Percentiles rank a stretch among this genome's conserved stretches.
These are phyloP conservation scores for Fragaria nilgerrensis DNA, from an alignment of 306 rosid species.

Conservation along the genomic window DNA sequence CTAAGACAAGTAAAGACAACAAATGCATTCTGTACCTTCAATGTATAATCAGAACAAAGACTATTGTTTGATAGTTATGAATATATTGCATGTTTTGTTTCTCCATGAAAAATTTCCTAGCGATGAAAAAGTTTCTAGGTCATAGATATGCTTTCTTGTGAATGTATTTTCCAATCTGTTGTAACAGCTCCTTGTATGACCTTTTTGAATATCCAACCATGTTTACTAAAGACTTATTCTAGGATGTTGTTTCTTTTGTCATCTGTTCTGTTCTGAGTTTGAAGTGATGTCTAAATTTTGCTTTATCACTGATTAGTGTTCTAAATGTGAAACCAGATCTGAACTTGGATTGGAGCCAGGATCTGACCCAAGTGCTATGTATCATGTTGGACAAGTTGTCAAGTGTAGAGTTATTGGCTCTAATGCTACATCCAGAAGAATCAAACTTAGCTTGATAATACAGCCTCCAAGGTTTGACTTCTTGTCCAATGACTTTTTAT, in stretches of 20 bases:
- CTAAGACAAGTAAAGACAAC: background rate
- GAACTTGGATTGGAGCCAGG: conserved; percentile 91
- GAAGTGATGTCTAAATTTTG: background rate
- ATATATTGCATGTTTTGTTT: background rate
- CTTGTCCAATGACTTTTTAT: background rate
- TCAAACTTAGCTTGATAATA: conserved; percentile 83
- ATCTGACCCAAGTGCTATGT: conserved; percentile 59
- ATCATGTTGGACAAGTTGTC: conserved; percentile 87
- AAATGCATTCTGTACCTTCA: background rate
- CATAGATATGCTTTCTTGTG: background rate
- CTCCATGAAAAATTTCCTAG: background rate
- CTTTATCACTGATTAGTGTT: conserved; percentile 22
- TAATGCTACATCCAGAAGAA: conserved; percentile 67
- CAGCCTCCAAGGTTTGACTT: conserved; percentile 70
- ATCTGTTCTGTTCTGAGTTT: background rate
- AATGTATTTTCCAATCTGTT: background rate
- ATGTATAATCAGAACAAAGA: background rate
- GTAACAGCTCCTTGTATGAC: background rate
- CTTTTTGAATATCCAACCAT: background rate
- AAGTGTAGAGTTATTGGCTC: conserved; percentile 74
- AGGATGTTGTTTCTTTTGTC: background rate
- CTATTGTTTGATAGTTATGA: background rate
- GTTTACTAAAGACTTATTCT: background rate
- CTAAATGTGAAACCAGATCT: conserved; percentile 53
- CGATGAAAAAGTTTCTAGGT: background rate